Conservation (phyloP, 495 filamentous ascomycete genomes). For the Rhizodiscina lignyota region DNA sequence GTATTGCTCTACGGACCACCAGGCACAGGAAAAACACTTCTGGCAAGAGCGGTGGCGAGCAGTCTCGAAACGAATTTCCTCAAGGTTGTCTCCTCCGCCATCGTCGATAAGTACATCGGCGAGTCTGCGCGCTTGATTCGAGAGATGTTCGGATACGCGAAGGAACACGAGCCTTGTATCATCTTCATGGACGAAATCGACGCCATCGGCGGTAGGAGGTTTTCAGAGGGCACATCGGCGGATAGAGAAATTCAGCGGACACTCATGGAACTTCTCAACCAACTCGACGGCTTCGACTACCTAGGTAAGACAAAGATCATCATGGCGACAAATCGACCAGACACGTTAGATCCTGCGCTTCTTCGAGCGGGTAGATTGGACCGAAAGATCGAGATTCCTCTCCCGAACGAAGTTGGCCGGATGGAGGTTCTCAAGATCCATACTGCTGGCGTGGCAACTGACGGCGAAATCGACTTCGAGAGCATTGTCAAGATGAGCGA, state of each 20-base stretch:
- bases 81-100: slow-evolving; percentile 98
- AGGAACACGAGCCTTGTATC: slow-evolving; percentile 98
- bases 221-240: slow-evolving; percentile 95
- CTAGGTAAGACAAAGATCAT: slow-evolving; percentile 99
- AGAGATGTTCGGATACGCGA: slow-evolving; percentile 99
- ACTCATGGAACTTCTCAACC: slow-evolving; percentile 97
- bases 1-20: slow-evolving; percentile 95
- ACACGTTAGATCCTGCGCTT: slow-evolving; percentile 91
- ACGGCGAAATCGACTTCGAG: slow-evolving; percentile 97
- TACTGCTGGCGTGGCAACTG: slow-evolving; percentile 63
- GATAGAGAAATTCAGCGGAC: slow-evolving; percentile 98
- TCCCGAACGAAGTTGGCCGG: slow-evolving; percentile 97
- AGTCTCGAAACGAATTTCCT: slow-evolving; percentile 96
- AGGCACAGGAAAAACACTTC: slow-evolving; percentile 90
- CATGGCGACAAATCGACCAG: slow-evolving; percentile 98
- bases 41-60: slow-evolving; percentile 92
- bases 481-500: slow-evolving; percentile 99
- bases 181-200: slow-evolving; percentile 99
- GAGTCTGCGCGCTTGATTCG: slow-evolving; percentile 94
- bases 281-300: slow-evolving; percentile 98
- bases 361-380: slow-evolving; percentile 88
- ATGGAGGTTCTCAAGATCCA: slow-evolving; percentile 99
- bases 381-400: slow-evolving; percentile 94
- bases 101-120: slow-evolving; percentile 99
- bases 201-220: slow-evolving; percentile 91